These are phyloP conservation scores for Mortierella sp. DNA, from an alignment of 371 early-diverging fungal species.

Conservation along the genomic window DNA sequence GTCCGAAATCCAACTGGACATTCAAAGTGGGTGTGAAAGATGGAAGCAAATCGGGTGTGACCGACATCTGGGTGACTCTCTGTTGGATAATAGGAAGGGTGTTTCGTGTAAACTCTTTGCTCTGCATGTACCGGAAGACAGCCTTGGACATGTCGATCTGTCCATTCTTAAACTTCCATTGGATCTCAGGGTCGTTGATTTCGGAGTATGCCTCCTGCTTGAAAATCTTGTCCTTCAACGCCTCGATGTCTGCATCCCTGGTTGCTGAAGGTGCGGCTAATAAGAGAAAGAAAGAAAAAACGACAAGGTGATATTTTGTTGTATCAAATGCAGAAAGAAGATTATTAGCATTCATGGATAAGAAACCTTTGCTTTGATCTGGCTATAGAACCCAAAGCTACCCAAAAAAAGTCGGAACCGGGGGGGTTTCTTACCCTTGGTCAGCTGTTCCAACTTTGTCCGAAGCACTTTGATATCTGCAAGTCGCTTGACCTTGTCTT, in stretches of 20 bases:
- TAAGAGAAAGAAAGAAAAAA: not conserved
- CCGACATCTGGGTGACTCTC: constrained; percentile 82
- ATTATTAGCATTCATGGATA: too few relatives aligned
- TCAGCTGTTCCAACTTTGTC: constrained; percentile 61
- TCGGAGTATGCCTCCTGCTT: constrained; percentile 77
- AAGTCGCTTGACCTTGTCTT: constrained; percentile 69
- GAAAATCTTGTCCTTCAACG: constrained; percentile 66
- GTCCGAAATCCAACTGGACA: constrained; percentile 57
- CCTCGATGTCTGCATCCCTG: constrained; percentile 57
- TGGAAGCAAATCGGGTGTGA: constrained; percentile 80
- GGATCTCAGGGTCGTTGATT: constrained; percentile 75
- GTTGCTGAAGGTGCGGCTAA: constrained; percentile 54
- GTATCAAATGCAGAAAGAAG: not conserved
- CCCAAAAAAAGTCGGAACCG: too few relatives aligned
- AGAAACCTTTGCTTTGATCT: too few relatives aligned
- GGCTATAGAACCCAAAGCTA: too few relatives aligned
- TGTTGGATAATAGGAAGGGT: constrained; percentile 73
- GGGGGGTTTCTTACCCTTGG: constrained; percentile 57
- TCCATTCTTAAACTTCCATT: constrained; percentile 71
- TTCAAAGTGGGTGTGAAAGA: constrained; percentile 63
- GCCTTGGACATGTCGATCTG: constrained; percentile 77
- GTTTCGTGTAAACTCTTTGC: constrained; percentile 71
- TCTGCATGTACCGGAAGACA: constrained; percentile 77
- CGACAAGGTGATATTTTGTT: not conserved
- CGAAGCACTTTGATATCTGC: constrained; percentile 63